phyloP scores from a whole-genome alignment of 257 asterid genomes.

The Rubia yunnanensis region DNA sequence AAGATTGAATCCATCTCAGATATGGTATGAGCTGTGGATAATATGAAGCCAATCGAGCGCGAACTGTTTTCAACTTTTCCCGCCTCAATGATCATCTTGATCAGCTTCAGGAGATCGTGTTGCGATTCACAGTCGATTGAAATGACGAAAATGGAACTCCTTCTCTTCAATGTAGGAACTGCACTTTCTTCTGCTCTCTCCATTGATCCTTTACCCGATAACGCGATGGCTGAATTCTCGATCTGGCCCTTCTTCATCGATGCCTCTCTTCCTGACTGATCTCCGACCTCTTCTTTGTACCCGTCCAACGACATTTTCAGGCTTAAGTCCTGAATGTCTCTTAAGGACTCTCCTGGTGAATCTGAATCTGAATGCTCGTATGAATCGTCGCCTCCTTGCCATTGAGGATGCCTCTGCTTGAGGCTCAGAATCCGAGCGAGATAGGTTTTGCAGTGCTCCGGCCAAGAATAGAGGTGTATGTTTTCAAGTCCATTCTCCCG shows the following conservation, averaged over 20 bases:
- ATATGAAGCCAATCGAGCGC: conserved; percentile 38
- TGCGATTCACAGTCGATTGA: conserved; percentile 47
- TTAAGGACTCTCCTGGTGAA: conserved; percentile 58
- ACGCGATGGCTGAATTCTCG: conserved; percentile 22
- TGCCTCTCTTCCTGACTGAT: conserved; percentile 9
- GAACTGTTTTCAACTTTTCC: conserved; percentile 27
- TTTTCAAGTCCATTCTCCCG: conserved; percentile 53
- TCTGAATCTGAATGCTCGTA: conserved; percentile 44
- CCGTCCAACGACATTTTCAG: conserved; percentile 54
- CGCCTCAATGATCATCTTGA: conserved; percentile 33
- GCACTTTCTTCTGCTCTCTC: conserved; percentile 38
- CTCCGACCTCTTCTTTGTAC: conserved; percentile 36
- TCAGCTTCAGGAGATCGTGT: conserved; percentile 27
- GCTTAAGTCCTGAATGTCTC: conserved; percentile 60
- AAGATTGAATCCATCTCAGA: conserved; percentile 39
- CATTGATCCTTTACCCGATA: conserved; percentile 24
- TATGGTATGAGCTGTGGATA: conserved; percentile 50
- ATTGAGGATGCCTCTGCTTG: conserved; percentile 59
- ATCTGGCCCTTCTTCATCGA: conserved; percentile 15
- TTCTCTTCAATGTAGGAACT: conserved; percentile 39
- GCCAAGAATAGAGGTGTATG: conserved; percentile 70
- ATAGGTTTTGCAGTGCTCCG: conserved; percentile 68
- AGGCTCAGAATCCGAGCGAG: conserved; percentile 56
- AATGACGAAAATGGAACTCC: conserved; percentile 36
- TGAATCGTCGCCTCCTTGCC: conserved; percentile 41